Base-by-base conservation (phyloP, 176 grass and related monocot species). In the Alopecurus myosuroides region DNA sequence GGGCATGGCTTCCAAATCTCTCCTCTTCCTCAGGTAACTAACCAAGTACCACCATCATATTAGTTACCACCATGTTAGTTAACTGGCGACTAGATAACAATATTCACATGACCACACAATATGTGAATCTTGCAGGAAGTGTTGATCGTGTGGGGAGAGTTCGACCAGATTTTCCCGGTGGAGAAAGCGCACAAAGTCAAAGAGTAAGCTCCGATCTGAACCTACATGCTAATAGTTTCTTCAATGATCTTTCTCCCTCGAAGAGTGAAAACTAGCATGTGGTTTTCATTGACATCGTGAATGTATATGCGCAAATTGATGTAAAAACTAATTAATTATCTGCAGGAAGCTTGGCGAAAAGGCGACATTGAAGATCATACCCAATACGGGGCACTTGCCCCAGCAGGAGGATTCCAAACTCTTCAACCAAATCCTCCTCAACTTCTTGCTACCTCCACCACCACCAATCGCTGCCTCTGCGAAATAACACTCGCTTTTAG, bases 91-190 rank as follows among this genome's bases (percentile, higher is more conserved):
- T 14, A 34, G 3, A 7, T 34, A 67, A 36, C 34, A 39, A 5
- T 39, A 22, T 68, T 41, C 5, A 1, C 39, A 17, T 71, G 22
- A 4, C 12, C 14, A 34, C 15, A 9, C 3, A 0, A 19, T 36
- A 10, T 28, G 40, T 71, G 8, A 14, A 8, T 41, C 11, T 67
- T 40, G 40, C 85, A 93, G 95, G 87, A 98, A 48, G 85, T 94
- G 25, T 73, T 98, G 45, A 85, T 98, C 67, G 69, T 95, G 35
- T 98, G 95, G 95, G 95, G 95, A 36, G 93, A 95, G 66, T 85
- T 92, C 36, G 95, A 98, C 74, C 88, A 90, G 80, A 93, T 98
- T 42, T 98, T 95, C 55, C 89, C 87, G 0, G 58, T 94, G 31
- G 89, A 87, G 12, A 98, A 95, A 33, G 93, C 93, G 1, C 46